Conservation (phyloP, 2,329 filamentous ascomycete species). For the Ophiostoma angusticollis region DNA sequence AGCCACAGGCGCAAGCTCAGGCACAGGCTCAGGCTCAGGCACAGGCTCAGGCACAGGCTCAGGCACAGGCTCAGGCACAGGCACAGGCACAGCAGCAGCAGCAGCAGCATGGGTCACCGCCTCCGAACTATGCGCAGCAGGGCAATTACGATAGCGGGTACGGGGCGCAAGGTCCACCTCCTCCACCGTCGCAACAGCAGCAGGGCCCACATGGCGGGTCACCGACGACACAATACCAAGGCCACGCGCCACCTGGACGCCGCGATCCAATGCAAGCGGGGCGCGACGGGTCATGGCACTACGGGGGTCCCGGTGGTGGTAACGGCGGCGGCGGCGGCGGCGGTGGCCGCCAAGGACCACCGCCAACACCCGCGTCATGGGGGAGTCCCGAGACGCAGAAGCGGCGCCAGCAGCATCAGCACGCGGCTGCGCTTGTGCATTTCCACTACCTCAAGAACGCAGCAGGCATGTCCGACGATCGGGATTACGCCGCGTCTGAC, state of each 20-base stretch:
- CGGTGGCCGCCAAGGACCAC: slow-evolving; percentile 3
- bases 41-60: slow-evolving; percentile 11
- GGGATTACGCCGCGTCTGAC: slow-evolving; percentile 4
- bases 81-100: slow-evolving; percentile 13
- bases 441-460: slow-evolving; percentile 15
- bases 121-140: slow-evolving; percentile 15
- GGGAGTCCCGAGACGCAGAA: no score
- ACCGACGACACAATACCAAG: slow-evolving; percentile 26
- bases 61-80: neutral
- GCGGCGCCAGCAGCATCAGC: slow-evolving; percentile 13
- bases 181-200: no score
- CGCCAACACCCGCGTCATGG: no score
- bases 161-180: neutral
- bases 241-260: slow-evolving; percentile 31
- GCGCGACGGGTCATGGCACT: slow-evolving; percentile 25
- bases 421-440: slow-evolving; percentile 12
- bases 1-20: slow-evolving; percentile 21
- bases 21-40: slow-evolving; percentile 19
- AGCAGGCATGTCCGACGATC: slow-evolving; percentile 10
- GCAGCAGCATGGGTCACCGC: slow-evolving; percentile 5
- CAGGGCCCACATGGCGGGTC: slow-evolving; percentile 7
- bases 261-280: slow-evolving; percentile 28
- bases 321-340: no score
- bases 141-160: slow-evolving; percentile 5
- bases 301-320: no score